Conservation (phyloP, 1,284 basidiomycete species). For the Neonothopanus nambi region DNA sequence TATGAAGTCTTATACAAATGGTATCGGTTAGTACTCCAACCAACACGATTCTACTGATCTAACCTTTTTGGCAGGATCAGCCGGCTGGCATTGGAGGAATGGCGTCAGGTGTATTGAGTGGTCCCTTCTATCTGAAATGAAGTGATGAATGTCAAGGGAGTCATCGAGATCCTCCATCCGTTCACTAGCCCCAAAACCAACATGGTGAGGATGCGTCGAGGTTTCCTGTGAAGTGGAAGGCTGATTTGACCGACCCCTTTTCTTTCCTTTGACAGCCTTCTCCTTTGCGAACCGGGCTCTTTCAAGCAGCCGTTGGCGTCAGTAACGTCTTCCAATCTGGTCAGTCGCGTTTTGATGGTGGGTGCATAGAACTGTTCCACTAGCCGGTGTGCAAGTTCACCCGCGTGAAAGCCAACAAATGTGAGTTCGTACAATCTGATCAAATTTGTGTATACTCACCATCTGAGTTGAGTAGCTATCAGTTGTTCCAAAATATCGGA, state of each 20-base stretch:
- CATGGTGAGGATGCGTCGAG: not conserved
- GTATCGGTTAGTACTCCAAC: not conserved
- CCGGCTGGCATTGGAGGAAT: not conserved
- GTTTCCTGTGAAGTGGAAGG: not conserved
- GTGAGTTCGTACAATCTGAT: no score
- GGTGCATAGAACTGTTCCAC: conserved; percentile 26
- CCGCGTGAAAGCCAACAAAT: no score
- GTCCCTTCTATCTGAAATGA: not conserved
- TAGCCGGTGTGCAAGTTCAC: conserved; percentile 29
- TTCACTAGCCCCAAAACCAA: not conserved
- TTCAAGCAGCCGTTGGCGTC: not conserved
- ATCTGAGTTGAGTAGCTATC: conserved; percentile 23
- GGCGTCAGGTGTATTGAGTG: not conserved
- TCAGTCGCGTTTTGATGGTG: conserved; percentile 28
- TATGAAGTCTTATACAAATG: conserved; percentile 23
- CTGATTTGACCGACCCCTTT: not conserved
- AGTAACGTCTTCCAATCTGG: conserved; percentile 20
- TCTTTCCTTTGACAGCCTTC: not conserved
- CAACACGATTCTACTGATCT: not conserved
- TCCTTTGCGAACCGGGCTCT: not conserved
- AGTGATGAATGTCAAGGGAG: not conserved
- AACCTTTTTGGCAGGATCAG: conserved; percentile 4
- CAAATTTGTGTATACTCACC: no score
- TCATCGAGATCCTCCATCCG: not conserved
- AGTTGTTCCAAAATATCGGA: no score